Base-by-base conservation (phyloP, 164 flowering plant genomes). In the Chimonanthus praecox region DNA sequence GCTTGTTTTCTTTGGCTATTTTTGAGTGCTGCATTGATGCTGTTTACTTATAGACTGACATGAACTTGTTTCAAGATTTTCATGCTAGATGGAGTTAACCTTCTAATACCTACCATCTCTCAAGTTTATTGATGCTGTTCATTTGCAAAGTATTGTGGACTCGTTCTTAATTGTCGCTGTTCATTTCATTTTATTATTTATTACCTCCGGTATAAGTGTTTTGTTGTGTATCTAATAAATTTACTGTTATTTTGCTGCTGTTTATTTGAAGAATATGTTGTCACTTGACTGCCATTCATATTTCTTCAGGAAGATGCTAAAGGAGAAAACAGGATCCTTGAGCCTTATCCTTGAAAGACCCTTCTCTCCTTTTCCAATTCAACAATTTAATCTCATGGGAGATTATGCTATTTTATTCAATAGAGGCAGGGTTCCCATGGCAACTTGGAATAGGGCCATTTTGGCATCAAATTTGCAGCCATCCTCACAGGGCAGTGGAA, bases 341-440 rank as follows among this genome's bases (percentile, higher is more conserved):
- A 91, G 95, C 77, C 80, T 94, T 47, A 83, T 94, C 51, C 89
- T 94, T 47, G 98, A 94, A 85, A 87, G 97, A 65, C 97, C 98
- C 13, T 83, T 83, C 51, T 79, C 89, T 66, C 97, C 98, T 65
- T 94, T 90, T 77, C 98, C 97, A 20, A 88, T 94, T 76, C 93
- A 92, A n/a, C 88, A 84, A n/a, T 81, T 90, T 71, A 80, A 76
- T 81, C 80, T 49, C 46, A 69, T 74, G 69, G 81, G 81, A 76
- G 92, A 84, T 71, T 78, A 80, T 72, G 97, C 88, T 72, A 76
- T 75, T 16, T 69, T 84, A 58, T 92, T 87, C 68, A 92, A 90
- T 77, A 82, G 82, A 85, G 93, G 94, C 48, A 90, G 86, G 62
- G 89, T 87, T 76, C 90, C 97, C 68, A 10, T 84, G 50, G 88